These are phyloP conservation scores for Thalassiosira mediterranea DNA, from an alignment of 352 stramenopile species.

Conservation along the genomic window DNA sequence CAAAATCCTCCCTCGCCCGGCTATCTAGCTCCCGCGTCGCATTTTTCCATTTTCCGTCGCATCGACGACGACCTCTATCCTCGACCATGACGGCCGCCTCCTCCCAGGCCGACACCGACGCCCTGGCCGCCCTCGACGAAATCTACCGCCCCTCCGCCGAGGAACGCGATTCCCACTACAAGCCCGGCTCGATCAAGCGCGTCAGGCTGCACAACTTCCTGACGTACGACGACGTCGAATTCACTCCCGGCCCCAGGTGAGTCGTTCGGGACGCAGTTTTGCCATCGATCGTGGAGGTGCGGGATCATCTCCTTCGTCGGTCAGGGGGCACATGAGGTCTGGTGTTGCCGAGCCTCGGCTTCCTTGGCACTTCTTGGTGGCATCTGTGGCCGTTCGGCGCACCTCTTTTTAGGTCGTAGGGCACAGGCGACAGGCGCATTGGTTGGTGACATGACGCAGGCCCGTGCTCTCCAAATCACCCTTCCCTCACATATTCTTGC, in stretches of 20 bases:
- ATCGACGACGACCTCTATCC: no score
- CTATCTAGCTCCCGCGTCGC: no score
- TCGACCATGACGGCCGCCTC: no score
- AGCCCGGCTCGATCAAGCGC: constrained; percentile 72
- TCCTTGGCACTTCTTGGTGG: constrained; percentile 13
- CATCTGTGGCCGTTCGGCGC: background rate
- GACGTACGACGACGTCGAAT: constrained; percentile 73
- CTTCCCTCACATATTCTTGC: no score
- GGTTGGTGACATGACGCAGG: no score
- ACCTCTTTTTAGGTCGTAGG: constrained; percentile 1
- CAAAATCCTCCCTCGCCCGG: no score
- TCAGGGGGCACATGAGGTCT: background rate
- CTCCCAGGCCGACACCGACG: no score
- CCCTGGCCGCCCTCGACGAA: constrained; percentile 9
- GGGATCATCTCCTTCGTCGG: background rate
- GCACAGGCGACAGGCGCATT: no score
- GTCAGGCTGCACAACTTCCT: constrained; percentile 80
- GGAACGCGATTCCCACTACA: constrained; percentile 55
- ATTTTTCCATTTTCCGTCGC: no score
- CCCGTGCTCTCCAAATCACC: no score
- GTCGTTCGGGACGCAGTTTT: constrained; percentile 7
- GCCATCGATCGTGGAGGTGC: background rate
- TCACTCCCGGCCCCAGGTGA: constrained; percentile 67
- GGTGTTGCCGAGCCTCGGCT: constrained; percentile 1
- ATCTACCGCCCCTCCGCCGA: constrained; percentile 42